Percentiles rank a stretch among this genome's conserved stretches.
These are phyloP conservation scores for Arthrinium puccinioides DNA, from an alignment of 2,329 filamentous ascomycete species.

Conservation along the genomic window DNA sequence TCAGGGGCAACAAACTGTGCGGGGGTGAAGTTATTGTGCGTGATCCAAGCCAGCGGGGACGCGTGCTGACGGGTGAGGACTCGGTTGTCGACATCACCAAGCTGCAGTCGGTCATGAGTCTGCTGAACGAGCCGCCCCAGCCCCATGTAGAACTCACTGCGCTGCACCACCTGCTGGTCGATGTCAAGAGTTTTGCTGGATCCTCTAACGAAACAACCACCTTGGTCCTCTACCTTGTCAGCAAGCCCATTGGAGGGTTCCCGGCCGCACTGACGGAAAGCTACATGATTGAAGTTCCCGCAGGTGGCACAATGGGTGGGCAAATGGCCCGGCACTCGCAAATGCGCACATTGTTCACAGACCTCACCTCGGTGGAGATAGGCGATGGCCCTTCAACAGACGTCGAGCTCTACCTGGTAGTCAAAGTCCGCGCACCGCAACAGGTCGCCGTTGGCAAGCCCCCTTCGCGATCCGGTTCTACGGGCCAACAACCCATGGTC, in stretches of 20 bases:
- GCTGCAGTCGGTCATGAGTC: slow-evolving; percentile 91
- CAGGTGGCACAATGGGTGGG: slow-evolving; percentile 59
- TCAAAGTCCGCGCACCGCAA: slow-evolving; percentile 63
- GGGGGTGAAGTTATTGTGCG: slow-evolving; percentile 92
- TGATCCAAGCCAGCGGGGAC: slow-evolving; percentile 74
- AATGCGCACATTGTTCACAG: slow-evolving; percentile 80
- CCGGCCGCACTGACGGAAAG: slow-evolving; percentile 71
- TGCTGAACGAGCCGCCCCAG: slow-evolving; percentile 76
- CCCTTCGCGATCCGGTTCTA: slow-evolving; percentile 42
- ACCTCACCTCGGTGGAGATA: slow-evolving; percentile 71
- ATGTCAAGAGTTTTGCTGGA: slow-evolving; percentile 75
- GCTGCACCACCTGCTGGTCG: slow-evolving; percentile 75
- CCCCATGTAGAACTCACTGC: slow-evolving; percentile 60
- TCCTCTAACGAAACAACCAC: slow-evolving; percentile 68
- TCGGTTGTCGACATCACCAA: slow-evolving; percentile 87
- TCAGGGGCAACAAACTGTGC: slow-evolving; percentile 88
- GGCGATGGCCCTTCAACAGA: slow-evolving; percentile 55
- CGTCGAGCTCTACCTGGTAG: slow-evolving; percentile 73
- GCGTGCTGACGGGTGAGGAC: slow-evolving; percentile 85
- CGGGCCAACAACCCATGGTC: slow-evolving; percentile 27
- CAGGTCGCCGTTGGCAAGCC: slow-evolving; percentile 40
- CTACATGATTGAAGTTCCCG: slow-evolving; percentile 70
- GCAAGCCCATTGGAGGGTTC: slow-evolving; percentile 56
- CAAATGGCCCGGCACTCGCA: slow-evolving; percentile 57
- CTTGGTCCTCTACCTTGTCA: slow-evolving; percentile 70